phyloP scores from a whole-genome alignment of 257 asterid species.

The Craterostigma plantagineum region DNA sequence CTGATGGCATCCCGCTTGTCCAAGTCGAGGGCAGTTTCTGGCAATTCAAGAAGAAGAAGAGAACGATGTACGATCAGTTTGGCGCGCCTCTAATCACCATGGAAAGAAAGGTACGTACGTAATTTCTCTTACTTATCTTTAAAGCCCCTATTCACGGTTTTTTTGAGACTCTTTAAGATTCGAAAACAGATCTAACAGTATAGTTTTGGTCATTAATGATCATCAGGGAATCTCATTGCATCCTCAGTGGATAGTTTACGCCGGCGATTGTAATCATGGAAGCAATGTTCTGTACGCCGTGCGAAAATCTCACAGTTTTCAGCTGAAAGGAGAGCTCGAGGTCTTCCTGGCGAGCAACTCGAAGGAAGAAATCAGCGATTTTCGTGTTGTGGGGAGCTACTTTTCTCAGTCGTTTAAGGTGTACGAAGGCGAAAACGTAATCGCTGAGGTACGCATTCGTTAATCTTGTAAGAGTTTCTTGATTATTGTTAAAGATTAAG shows the following conservation, averaged over 20 bases:
- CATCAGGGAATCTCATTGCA: slow-evolving; percentile 14
- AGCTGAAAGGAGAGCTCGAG: slow-evolving; percentile 17
- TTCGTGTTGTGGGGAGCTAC: slow-evolving; percentile 20
- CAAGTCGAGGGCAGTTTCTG: slow-evolving; percentile 19
- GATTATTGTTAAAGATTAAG: too few species aligned
- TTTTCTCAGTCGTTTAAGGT: slow-evolving; percentile 21
- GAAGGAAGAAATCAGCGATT: slow-evolving; percentile 13
- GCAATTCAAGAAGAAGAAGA: slow-evolving; percentile 20
- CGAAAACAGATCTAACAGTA: too few species aligned
- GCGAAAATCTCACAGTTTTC: slow-evolving; percentile 13
- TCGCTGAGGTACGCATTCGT: slow-evolving; percentile 24
- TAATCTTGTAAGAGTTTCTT: too few species aligned
- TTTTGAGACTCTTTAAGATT: too few species aligned
- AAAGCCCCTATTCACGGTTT: too few species aligned
- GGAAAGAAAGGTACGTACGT: too few species aligned
- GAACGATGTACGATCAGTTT: slow-evolving; percentile 14
- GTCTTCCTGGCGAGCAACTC: slow-evolving; percentile 22
- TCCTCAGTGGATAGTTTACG: slow-evolving; percentile 22
- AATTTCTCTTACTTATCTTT: too few species aligned
- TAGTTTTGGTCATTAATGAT: background rate
- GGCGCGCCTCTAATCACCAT: slow-evolving; percentile 7
- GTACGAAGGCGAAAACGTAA: slow-evolving; percentile 16
- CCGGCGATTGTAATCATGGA: slow-evolving; percentile 15
- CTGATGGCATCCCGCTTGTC: slow-evolving; percentile 15
- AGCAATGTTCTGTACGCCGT: slow-evolving; percentile 19